phyloP scores from a whole-genome alignment of 2,329 filamentous ascomycete genomes.

The Paecilomyces variotii region DNA sequence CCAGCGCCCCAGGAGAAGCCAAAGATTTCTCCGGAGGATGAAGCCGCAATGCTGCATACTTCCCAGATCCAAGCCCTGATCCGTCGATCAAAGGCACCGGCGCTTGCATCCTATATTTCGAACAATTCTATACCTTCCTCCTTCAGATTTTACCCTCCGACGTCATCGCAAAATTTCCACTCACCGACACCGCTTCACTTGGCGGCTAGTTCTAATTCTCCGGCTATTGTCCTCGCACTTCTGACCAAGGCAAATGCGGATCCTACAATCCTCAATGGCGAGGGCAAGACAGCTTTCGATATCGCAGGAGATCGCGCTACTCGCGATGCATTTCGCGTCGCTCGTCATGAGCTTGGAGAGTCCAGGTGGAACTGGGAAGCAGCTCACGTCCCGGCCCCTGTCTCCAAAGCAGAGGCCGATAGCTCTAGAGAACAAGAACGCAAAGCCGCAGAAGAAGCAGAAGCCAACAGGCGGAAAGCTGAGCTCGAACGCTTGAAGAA shows the following conservation, averaged over 20 bases:
- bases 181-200: conserved; percentile 79
- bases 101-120: conserved; percentile 73
- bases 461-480: conserved; percentile 60
- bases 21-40: conserved; percentile 73
- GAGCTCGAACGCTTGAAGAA: conserved; percentile 66
- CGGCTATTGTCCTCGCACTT: conserved; percentile 68
- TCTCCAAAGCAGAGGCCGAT: conserved; percentile 66
- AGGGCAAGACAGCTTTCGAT: conserved; percentile 81
- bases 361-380: conserved; percentile 67
- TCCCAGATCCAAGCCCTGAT: conserved; percentile 82
- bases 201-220: conserved; percentile 70
- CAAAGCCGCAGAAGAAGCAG: conserved; percentile 58
- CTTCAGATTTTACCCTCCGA: conserved; percentile 66
- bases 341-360: conserved; percentile 74
- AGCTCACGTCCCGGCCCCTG: conserved; percentile 61
- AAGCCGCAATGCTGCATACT: conserved; percentile 73
- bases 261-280: conserved; percentile 60
- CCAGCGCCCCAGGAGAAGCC: conserved; percentile 36
- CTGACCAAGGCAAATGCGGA: conserved; percentile 67
- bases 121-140: conserved; percentile 63
- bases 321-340: conserved; percentile 84
- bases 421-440: conserved; percentile 62
- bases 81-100: conserved; percentile 81
- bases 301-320: conserved; percentile 78
- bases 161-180: conserved; percentile 63